Percentiles rank a stretch among this genome's conserved stretches.
Conservation (phyloP, 495 filamentous ascomycete genomes). For the Choiromyces venosus region DNA sequence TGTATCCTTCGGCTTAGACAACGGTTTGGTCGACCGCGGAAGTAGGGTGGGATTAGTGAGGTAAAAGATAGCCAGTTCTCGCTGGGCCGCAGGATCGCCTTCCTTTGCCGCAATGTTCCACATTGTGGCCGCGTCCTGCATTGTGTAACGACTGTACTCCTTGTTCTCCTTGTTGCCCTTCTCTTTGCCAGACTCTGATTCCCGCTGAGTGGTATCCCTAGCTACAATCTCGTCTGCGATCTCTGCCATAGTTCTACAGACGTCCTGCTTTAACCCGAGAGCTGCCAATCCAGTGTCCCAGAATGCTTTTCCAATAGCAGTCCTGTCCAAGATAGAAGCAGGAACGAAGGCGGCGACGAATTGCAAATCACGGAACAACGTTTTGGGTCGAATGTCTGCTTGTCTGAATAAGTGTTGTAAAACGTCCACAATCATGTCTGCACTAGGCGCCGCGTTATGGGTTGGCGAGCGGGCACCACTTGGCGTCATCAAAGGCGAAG, state of each 20-base stretch:
- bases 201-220: slow-evolving; percentile 47
- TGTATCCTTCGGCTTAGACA: slow-evolving; percentile 79
- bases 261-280: slow-evolving; percentile 79
- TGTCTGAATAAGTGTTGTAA: slow-evolving; percentile 75
- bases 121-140: slow-evolving; percentile 83
- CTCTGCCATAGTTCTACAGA: slow-evolving; percentile 83
- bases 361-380: slow-evolving; percentile 90
- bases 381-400: slow-evolving; percentile 71
- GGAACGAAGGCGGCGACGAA: slow-evolving; percentile 93
- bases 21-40: slow-evolving; percentile 72
- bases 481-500: slow-evolving; percentile 38
- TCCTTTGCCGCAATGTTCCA: slow-evolving; percentile 94
- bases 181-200: slow-evolving; percentile 41
- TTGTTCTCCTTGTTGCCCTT: slow-evolving; percentile 43
- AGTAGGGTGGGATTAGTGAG: slow-evolving; percentile 87
- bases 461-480: slow-evolving; percentile 45
- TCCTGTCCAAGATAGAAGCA: slow-evolving; percentile 71
- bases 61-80: slow-evolving; percentile 90
- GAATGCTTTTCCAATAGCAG: slow-evolving; percentile 83
- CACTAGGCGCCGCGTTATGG: slow-evolving; percentile 50
- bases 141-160: slow-evolving; percentile 50
- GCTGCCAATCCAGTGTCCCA: slow-evolving; percentile 89
- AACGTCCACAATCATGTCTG: slow-evolving; percentile 72
- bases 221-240: slow-evolving; percentile 71
- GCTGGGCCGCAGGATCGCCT: slow-evolving; percentile 83